Percentiles rank a stretch among this genome's conserved stretches.
Conservation (phyloP, 75 land plant genomes). For the Sequoia sempervirens region DNA sequence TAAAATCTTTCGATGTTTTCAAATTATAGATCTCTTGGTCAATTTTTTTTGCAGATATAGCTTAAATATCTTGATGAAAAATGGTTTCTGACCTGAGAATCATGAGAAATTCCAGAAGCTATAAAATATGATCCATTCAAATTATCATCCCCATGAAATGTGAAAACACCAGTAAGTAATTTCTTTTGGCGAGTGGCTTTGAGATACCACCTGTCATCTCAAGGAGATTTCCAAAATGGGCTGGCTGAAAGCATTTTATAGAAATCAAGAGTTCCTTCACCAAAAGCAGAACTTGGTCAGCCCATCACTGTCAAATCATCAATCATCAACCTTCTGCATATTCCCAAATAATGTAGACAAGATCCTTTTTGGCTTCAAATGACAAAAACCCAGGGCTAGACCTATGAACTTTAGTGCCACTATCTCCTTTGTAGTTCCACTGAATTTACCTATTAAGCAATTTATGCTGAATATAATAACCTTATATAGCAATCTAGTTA, state of each 20-base stretch:
- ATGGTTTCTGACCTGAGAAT: neutral
- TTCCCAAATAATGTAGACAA: neutral
- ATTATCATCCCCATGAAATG: neutral
- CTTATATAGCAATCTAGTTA: neutral
- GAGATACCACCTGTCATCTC: neutral
- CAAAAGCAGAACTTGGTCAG: neutral
- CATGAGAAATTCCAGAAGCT: neutral
- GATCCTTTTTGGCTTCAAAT: neutral
- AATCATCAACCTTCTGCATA: neutral
- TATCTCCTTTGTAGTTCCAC: neutral
- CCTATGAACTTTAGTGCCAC: neutral
- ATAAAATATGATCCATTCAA: neutral
- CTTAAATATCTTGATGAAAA: neutral
- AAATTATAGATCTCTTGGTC: neutral
- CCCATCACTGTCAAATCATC: neutral
- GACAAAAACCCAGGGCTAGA: neutral
- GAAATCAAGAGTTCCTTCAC: neutral
- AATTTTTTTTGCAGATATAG: neutral
- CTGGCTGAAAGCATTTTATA: neutral
- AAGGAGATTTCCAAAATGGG: slow-evolving; percentile 4
- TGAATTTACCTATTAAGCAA: neutral
- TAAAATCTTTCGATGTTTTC: neutral
- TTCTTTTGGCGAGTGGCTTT: neutral
- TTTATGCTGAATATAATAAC: neutral
- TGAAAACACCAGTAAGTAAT: neutral